Conservation (phyloP, 106 monocot genomes). For the Amphibolis antarctica region DNA sequence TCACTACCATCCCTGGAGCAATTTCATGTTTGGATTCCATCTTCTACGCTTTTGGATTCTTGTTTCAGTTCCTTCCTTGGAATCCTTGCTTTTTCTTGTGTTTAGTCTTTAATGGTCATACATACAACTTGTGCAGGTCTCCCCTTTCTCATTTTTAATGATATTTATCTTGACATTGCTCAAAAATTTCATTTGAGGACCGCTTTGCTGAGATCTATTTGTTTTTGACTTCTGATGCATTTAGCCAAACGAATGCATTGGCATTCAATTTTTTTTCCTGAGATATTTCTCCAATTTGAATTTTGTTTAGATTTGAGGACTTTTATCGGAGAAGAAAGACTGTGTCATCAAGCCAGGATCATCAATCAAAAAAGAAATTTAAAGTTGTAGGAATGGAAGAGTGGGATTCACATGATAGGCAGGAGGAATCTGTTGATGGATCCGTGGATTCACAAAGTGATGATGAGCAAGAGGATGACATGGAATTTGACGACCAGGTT, state of each 20-base stretch:
- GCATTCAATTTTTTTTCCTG: not conserved
- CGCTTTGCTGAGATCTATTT: too few relatives aligned
- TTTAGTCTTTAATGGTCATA: too few relatives aligned
- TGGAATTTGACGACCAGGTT: conserved; percentile 8
- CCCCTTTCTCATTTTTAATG: too few relatives aligned
- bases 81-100: too few relatives aligned
- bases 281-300: not conserved
- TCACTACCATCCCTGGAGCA: too few relatives aligned
- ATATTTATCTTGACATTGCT: too few relatives aligned
- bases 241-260: not conserved
- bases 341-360: conserved; percentile 9
- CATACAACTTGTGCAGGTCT: too few relatives aligned
- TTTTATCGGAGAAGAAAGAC: conserved; percentile 50
- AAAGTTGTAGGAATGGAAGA: conserved; percentile 27
- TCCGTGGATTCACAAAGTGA: not conserved
- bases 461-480: not conserved
- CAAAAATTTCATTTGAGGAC: too few relatives aligned
- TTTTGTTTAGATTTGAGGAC: conserved; percentile 64
- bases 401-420: conserved; percentile 21
- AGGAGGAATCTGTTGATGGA: conserved; percentile 8
- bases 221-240: not conserved
- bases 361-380: conserved; percentile 12
- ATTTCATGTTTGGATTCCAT: too few relatives aligned
- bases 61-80: too few relatives aligned
- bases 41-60: too few relatives aligned